Conservation (phyloP, 495 filamentous ascomycete genomes). For the Trichoderma erinaceum region DNA sequence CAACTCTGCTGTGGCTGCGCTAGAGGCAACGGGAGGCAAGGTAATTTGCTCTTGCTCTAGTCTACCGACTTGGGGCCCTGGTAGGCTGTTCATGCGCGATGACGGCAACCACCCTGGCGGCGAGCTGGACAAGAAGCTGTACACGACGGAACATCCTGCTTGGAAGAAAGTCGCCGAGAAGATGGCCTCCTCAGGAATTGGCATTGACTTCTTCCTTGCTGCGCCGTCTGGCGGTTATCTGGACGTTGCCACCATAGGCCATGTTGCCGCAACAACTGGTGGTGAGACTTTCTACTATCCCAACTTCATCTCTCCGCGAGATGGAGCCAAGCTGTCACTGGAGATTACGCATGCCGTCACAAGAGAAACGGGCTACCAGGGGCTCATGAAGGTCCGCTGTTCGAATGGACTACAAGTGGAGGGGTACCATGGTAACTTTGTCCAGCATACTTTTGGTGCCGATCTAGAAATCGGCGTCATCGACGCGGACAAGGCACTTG, state of each 20-base stretch:
- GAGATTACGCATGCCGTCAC: constrained; percentile 87
- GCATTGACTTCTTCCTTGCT: constrained; percentile 89
- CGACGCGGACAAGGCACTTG: constrained; percentile 89
- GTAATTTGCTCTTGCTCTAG: constrained; percentile 79
- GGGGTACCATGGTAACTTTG: constrained; percentile 90
- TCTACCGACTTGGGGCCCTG: constrained; percentile 86
- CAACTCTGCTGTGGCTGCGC: constrained; percentile 70
- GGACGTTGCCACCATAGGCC: constrained; percentile 86
- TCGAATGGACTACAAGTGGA: constrained; percentile 94
- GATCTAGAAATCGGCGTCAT: constrained; percentile 92
- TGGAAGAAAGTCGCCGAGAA: constrained; percentile 80
- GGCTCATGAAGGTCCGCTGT: constrained; percentile 97
- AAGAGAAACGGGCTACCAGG: constrained; percentile 90
- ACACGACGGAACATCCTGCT: constrained; percentile 78
- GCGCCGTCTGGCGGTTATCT: constrained; percentile 84
- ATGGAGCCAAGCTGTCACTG: constrained; percentile 72
- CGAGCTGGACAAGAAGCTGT: constrained; percentile 87
- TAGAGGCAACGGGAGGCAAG: constrained; percentile 85
- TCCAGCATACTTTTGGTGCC: constrained; percentile 88
- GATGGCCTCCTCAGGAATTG: constrained; percentile 82
- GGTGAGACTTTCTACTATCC: constrained; percentile 95
- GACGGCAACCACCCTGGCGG: constrained; percentile 79
- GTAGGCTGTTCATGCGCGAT: constrained; percentile 74
- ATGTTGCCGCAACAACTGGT: constrained; percentile 71
- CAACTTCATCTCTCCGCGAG: constrained; percentile 83